These are phyloP conservation scores for Mycena leptocephala DNA, from an alignment of 768 basidiomycete species.

Conservation along the genomic window DNA sequence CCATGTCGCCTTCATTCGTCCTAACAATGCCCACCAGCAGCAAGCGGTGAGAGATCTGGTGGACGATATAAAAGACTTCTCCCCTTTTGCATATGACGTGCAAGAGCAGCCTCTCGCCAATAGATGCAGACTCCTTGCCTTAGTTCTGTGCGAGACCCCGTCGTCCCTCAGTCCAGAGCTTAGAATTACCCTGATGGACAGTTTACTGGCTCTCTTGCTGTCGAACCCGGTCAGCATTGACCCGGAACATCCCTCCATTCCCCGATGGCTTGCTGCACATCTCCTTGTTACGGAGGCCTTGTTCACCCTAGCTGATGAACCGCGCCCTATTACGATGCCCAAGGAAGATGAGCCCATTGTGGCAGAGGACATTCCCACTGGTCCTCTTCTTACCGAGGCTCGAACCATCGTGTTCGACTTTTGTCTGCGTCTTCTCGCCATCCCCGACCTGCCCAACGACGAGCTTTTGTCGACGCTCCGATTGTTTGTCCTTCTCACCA, in stretches of 20 bases:
- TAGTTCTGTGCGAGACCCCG: slow-evolving; percentile 85
- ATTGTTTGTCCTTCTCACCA: slow-evolving; percentile 88
- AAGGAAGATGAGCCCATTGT: slow-evolving; percentile 79
- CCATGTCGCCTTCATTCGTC: slow-evolving; percentile 84
- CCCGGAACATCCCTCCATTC: slow-evolving; percentile 69
- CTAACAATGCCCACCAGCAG: slow-evolving; percentile 70
- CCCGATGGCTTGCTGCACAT: slow-evolving; percentile 91
- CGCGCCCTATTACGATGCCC: slow-evolving; percentile 75
- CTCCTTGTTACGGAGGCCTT: slow-evolving; percentile 91
- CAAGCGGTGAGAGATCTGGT: slow-evolving; percentile 82
- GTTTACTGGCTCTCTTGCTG: slow-evolving; percentile 76
- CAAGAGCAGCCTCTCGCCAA: slow-evolving; percentile 86
- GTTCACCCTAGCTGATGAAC: slow-evolving; percentile 83
- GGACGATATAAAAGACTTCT: slow-evolving; percentile 83
- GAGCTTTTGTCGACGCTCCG: slow-evolving; percentile 88
- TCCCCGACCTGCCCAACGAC: slow-evolving; percentile 79
- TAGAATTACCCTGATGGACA: slow-evolving; percentile 75
- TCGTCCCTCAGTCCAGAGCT: slow-evolving; percentile 71
- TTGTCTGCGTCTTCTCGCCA: slow-evolving; percentile 78
- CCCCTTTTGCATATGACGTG: slow-evolving; percentile 75
- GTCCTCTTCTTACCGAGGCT: slow-evolving; percentile 75
- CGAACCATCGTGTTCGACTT: slow-evolving; percentile 82
- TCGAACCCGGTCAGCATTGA: slow-evolving; percentile 69
- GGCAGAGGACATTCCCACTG: slow-evolving; percentile 67
- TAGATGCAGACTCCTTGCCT: slow-evolving; percentile 88